A percentile compares a stretch with the other conserved stretches of the same genome.
Evolutionary conservation across 495 filamentous ascomycete genomes (phyloP).

Genomic region (Penicillium coffeae): DNA sequence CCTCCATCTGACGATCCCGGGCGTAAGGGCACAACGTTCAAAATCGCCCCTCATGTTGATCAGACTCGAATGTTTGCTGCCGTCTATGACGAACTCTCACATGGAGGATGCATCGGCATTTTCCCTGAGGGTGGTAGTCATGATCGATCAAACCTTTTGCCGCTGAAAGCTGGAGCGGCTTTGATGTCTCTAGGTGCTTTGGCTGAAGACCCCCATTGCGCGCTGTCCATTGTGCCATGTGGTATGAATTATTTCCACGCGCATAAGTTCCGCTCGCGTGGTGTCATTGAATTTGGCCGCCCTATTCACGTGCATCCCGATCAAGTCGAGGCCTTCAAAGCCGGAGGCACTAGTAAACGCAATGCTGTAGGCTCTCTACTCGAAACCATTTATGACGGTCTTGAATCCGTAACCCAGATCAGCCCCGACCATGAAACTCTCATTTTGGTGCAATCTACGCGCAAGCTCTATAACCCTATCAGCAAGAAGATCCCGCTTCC

Average conservation of each 20-base stretch:
- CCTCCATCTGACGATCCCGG: constrained; percentile 48
- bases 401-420: constrained; percentile 86
- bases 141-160: constrained; percentile 87
- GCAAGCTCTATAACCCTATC: constrained; percentile 86
- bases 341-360: constrained; percentile 60
- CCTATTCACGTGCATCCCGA: constrained; percentile 78
- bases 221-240: constrained; percentile 87
- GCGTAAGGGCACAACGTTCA: constrained; percentile 75
- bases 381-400: constrained; percentile 75
- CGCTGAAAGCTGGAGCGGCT: constrained; percentile 93
- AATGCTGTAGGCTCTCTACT: constrained; percentile 77
- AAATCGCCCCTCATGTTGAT: constrained; percentile 87
- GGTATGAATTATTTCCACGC: constrained; percentile 99
- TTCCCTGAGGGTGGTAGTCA: constrained; percentile 98
- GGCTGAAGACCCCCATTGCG: constrained; percentile 75
- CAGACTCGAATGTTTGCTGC: constrained; percentile 88
- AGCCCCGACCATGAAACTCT: constrained; percentile 93
- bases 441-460: constrained; percentile 91
- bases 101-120: constrained; percentile 87
- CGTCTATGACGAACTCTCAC: constrained; percentile 74
- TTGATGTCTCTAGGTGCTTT: constrained; percentile 97
- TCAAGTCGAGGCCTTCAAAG: constrained; percentile 77
- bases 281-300: constrained; percentile 89
- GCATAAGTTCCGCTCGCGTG: constrained; percentile 95
- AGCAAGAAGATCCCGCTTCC: constrained; percentile 91